Evolutionary conservation across 2,329 filamentous ascomycete genomes (phyloP).

Genomic region (Hypoxylon sp.): DNA sequence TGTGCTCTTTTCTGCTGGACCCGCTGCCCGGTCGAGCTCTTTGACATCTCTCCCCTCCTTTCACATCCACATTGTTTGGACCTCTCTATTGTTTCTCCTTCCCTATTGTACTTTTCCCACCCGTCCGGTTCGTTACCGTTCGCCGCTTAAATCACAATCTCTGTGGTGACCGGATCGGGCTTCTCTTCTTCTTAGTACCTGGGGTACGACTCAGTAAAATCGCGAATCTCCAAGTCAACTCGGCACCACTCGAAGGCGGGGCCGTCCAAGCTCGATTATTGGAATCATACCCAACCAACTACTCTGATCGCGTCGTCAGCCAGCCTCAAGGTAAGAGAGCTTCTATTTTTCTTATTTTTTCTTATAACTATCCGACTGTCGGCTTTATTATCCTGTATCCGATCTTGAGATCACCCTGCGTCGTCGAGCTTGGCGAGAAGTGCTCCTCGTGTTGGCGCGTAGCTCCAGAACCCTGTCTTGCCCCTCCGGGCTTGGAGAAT

Average conservation of each 20-base stretch:
- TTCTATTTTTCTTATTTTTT: constrained; percentile 19
- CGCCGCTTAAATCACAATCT: constrained; percentile 11
- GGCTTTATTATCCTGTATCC: neutral
- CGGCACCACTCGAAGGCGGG: constrained; percentile 29
- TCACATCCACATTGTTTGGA: constrained; percentile 18
- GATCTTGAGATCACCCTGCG: constrained; percentile 11
- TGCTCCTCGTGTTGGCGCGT: constrained; percentile 31
- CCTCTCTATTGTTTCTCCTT: constrained; percentile 18
- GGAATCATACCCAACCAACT: constrained; percentile 16
- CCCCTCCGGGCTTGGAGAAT: constrained; percentile 20
- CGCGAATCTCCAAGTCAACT: constrained; percentile 4
- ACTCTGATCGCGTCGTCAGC: constrained; percentile 7
- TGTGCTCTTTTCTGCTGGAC: constrained; percentile 4
- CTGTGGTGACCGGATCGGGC: constrained; percentile 5
- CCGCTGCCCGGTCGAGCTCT: constrained; percentile 30
- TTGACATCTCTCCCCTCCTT: constrained; percentile 30
- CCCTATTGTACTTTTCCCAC: constrained; percentile 4
- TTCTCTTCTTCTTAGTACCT: constrained; percentile 11
- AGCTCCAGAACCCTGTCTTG: constrained; percentile 27
- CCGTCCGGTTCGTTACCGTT: neutral
- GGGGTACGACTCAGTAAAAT: constrained; percentile 10
- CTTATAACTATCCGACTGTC: neutral
- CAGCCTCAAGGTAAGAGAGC: constrained; percentile 29
- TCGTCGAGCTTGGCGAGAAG: constrained; percentile 14
- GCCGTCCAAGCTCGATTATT: constrained; percentile 24